Evolutionary conservation across 768 basidiomycete species (phyloP), one percentile per base, ranked within the genome.

Genomic region (Termitomyces sp.): DNA sequence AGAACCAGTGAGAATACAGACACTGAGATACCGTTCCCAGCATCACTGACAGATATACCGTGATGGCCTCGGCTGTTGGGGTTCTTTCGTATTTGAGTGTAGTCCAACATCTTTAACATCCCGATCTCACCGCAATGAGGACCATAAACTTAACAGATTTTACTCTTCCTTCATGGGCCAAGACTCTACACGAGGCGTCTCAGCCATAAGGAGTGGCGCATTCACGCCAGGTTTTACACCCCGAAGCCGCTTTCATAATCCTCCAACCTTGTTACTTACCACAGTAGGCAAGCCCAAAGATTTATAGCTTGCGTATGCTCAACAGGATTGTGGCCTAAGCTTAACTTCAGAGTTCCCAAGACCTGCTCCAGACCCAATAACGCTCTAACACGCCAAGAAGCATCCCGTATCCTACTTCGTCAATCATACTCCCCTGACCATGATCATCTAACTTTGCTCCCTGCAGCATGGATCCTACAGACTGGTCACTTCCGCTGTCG

Each of bases 381-480:
- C 69, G 68, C 55, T 78, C 78, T 18, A 76, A 67, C 4, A 74
- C 68, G 14, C 71, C 73, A 51, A 79, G 63, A 33, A 79, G 52
- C 73, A 78, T 77, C 47, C 65, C 68, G 58, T 74, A 72, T 42
- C 64, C 72, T 46, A 72, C 67, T 36, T 77, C 74, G 66, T 78
- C 62, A 22, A 65, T 56, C 50, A 32, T 43, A n/a, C 43, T 54
- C 32, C 57, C 58, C 56, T 62, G 49, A 50, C 39, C 22, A 55
- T 44, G 63, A 34, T 62, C 56, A 51, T 39, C 39, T 37, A 39
- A 18, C 13, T 54, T 33, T 4, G 45, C 22, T 18, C 32, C 40
- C 55, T 47, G 58, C 55, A 55, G 47, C 36, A 56, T 32, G 24
- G 56, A 58, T 34, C 22, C 44, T 32, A 13, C 53, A 26, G 37